phyloP scores from a whole-genome alignment of 768 basidiomycete species.

The Cantharellus cinnabarinus region DNA sequence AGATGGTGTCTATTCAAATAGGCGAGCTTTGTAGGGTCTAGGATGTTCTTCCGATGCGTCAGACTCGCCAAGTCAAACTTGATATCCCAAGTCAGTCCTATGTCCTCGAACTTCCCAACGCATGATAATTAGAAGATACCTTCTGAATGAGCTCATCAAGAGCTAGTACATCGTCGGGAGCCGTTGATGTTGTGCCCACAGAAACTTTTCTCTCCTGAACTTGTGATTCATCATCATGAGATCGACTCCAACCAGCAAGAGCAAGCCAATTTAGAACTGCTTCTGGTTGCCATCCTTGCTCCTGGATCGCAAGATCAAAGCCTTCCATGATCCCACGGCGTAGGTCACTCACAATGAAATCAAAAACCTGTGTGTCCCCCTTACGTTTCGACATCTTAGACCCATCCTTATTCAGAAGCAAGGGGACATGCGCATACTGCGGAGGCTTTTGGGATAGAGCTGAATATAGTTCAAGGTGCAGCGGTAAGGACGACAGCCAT shows the following conservation, averaged over 20 bases:
- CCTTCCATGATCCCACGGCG: neutral
- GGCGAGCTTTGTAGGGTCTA: slow-evolving; percentile 62
- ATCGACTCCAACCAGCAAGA: slow-evolving; percentile 72
- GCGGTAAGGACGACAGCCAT: slow-evolving; percentile 85
- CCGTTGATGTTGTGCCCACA: slow-evolving; percentile 30
- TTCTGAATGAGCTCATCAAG: slow-evolving; percentile 43
- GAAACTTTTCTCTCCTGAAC: slow-evolving; percentile 24
- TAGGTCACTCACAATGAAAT: slow-evolving; percentile 48
- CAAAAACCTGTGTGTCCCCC: slow-evolving; percentile 69
- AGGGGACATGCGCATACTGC: slow-evolving; percentile 75
- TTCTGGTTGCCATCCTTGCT: slow-evolving; percentile 73
- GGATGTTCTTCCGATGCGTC: slow-evolving; percentile 65
- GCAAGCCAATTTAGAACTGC: slow-evolving; percentile 88
- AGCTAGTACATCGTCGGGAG: slow-evolving; percentile 26
- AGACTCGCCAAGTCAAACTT: slow-evolving; percentile 33
- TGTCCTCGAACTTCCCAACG: neutral
- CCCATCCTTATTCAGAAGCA: slow-evolving; percentile 76
- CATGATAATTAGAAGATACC: slow-evolving; percentile 18
- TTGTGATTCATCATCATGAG: slow-evolving; percentile 2
- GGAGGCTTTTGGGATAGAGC: slow-evolving; percentile 53
- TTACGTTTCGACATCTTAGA: slow-evolving; percentile 89
- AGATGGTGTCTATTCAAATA: slow-evolving; percentile 82
- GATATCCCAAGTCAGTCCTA: neutral
- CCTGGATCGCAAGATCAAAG: slow-evolving; percentile 21
- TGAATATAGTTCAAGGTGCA: slow-evolving; percentile 79